Base-by-base conservation (phyloP, 169 alveolate species). In the Eimeria sp. region DNA sequence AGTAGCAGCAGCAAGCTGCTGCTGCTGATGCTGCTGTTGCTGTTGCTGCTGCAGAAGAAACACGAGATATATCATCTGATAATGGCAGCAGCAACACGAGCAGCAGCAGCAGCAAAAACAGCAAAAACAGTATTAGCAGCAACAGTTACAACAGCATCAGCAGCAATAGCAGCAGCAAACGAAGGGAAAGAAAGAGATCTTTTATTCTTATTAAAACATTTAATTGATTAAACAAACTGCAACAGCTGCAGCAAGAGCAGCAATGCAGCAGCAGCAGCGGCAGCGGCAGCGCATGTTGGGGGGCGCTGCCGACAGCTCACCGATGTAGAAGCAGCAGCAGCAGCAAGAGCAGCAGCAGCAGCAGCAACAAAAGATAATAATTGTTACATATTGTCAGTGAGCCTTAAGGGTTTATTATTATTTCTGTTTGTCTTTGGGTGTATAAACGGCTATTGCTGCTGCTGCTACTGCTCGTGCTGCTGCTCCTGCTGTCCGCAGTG, bases 121-220 rank as follows among this genome's bases (percentile, higher is more conserved):
- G 3, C 1, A 73, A 22, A 3, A 73, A 27, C 43, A 65, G 76
- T 10, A 65, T 1, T 10, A 73, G 84, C 84, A 40, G 84, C 11
- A 34, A 22, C 51, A 40, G 57, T 34, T 34, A 34, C 40, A 34
- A 2, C 54, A 34, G 84, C 84, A 34, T 1, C 54, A 10, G 84
- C 84, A 34, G 84, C 51, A 73, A 51, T 57, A 73, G 84, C 84
- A 73, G 54, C 84, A 73, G 84, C 84, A 73, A 30, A 22, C n/a
- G n/a, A n/a, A n/a, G n/a, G n/a, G n/a, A n/a, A n/a, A n/a, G n/a
- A n/a, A n/a, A n/a, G n/a, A n/a, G n/a, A n/a, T 1, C 51, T 54
- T 54, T 54, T 13, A 54, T 13, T 54, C 11, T 3, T 54, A 54
- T 20, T 0, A 43, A 22, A 34, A 5, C 57, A 73, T 5, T 20